These are phyloP conservation scores for Chamaecyparis obtusa DNA, from an alignment of 75 land plant genomes.

Conservation along the genomic window DNA sequence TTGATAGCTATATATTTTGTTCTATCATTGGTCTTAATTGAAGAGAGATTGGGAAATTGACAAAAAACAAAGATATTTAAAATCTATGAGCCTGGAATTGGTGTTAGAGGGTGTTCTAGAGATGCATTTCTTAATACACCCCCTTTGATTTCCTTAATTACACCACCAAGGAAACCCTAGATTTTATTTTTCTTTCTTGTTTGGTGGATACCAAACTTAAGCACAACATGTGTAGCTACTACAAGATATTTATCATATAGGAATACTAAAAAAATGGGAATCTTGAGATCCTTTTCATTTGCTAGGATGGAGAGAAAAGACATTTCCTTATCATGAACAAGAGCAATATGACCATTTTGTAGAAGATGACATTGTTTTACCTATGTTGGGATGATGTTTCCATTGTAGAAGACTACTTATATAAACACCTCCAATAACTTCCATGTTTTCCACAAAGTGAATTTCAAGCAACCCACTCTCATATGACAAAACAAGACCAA, in stretches of 20 bases:
- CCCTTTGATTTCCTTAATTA: constrained; percentile 61
- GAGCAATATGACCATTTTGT: constrained; percentile 35
- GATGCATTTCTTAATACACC: constrained; percentile 30
- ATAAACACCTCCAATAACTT: constrained; percentile 32
- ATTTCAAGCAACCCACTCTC: constrained; percentile 64
- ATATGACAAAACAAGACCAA: constrained; percentile 53
- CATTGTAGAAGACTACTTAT: constrained; percentile 46
- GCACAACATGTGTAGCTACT: constrained; percentile 66
- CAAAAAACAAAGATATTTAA: constrained; percentile 39
- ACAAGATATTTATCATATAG: constrained; percentile 85
- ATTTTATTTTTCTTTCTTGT: constrained; percentile 44
- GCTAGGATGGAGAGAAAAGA: constrained; percentile 57
- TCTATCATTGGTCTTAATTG: neutral
- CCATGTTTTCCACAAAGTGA: constrained; percentile 52
- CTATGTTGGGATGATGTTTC: constrained; percentile 52
- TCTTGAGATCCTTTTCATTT: constrained; percentile 63
- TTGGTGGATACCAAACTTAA: constrained; percentile 27
- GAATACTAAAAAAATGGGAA: constrained; percentile 52
- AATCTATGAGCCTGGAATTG: constrained; percentile 30
- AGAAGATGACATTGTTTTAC: constrained; percentile 40
- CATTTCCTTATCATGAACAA: constrained; percentile 45
- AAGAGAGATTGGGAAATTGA: constrained; percentile 37
- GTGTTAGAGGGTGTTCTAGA: constrained; percentile 15
- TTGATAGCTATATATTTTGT: constrained; percentile 33
- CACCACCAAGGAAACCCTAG: constrained; percentile 55